These are phyloP conservation scores for Macadamia tetraphylla DNA, from an alignment of 164 flowering plant genomes.

Conservation along the genomic window DNA sequence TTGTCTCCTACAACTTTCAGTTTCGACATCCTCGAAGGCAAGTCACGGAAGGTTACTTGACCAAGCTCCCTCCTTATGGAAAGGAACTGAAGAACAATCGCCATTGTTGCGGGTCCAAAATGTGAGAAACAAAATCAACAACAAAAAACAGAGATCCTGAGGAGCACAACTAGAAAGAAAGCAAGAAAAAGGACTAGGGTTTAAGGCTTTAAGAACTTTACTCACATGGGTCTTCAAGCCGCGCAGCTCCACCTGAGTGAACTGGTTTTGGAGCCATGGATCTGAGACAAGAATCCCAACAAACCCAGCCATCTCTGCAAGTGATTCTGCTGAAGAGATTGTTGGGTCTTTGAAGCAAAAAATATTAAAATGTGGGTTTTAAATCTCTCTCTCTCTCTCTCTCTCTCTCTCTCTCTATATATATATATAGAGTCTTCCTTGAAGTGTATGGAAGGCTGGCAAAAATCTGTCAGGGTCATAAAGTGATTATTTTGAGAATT, in stretches of 20 bases:
- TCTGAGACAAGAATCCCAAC: constrained; percentile 77
- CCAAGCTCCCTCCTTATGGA: constrained; percentile 72
- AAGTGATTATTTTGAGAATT: constrained; percentile 15
- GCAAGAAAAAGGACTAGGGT: not conserved
- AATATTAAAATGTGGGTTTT: not conserved
- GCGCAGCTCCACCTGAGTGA: constrained; percentile 89
- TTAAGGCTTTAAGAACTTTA: not conserved
- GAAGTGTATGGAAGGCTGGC: not conserved
- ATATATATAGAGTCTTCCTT: not conserved
- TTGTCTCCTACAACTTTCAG: constrained; percentile 74
- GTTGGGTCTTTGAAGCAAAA: not conserved
- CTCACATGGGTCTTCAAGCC: constrained; percentile 68
- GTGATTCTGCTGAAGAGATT: not conserved
- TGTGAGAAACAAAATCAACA: not conserved
- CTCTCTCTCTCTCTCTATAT: no score
- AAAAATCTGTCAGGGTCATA: constrained; percentile 4
- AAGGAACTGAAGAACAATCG: constrained; percentile 38
- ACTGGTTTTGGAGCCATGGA: constrained; percentile 93
- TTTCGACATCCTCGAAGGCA: constrained; percentile 68
- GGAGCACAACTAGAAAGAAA: not conserved
- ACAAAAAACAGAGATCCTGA: not conserved
- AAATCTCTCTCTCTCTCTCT: no score
- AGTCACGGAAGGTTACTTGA: constrained; percentile 44
- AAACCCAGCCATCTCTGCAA: constrained; percentile 53
- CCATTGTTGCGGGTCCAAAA: constrained; percentile 7